These are phyloP conservation scores for Epicoccum sorghinum DNA, from an alignment of 2,329 filamentous ascomycete genomes.

Conservation along the genomic window DNA sequence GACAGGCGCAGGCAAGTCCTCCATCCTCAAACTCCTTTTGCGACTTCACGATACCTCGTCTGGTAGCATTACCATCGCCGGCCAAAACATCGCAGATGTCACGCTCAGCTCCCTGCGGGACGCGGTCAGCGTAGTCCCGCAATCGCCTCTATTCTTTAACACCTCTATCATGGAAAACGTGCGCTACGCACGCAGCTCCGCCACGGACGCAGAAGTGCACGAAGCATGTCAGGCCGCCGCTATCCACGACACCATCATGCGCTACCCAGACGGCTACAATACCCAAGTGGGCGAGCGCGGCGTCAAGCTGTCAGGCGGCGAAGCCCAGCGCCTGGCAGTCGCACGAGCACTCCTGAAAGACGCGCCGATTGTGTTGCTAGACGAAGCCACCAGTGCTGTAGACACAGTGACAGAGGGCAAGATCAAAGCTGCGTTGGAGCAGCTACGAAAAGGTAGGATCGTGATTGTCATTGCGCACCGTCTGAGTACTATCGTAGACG, in stretches of 20 bases:
- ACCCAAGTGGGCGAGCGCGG: conserved; percentile 87
- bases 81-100: conserved; percentile 62
- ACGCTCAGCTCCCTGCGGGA: conserved; percentile 62
- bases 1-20: conserved; percentile 66
- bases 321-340: conserved; percentile 80
- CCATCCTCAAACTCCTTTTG: conserved; percentile 61
- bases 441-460: conserved; percentile 29
- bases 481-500: conserved; percentile 47
- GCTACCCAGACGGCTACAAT: conserved; percentile 73
- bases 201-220: conserved; percentile 1
- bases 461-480: conserved; percentile 52
- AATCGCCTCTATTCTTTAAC: conserved; percentile 67
- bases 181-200: conserved; percentile 6
- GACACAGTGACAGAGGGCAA: conserved; percentile 4
- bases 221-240: conserved; percentile 9
- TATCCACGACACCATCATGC: conserved; percentile 77
- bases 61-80: conserved; percentile 61
- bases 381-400: conserved; percentile 10
- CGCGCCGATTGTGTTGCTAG: conserved; percentile 17
- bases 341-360: conserved; percentile 34
- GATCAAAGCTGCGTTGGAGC: conserved; percentile 39
- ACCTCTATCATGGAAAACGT: conserved; percentile 60
- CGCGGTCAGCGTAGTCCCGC: conserved; percentile 65
- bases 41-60: conserved; percentile 62
- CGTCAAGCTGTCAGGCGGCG: conserved; percentile 64